phyloP scores from a whole-genome alignment of 148 eudicot genomes.

The Heliosperma pusillum region DNA sequence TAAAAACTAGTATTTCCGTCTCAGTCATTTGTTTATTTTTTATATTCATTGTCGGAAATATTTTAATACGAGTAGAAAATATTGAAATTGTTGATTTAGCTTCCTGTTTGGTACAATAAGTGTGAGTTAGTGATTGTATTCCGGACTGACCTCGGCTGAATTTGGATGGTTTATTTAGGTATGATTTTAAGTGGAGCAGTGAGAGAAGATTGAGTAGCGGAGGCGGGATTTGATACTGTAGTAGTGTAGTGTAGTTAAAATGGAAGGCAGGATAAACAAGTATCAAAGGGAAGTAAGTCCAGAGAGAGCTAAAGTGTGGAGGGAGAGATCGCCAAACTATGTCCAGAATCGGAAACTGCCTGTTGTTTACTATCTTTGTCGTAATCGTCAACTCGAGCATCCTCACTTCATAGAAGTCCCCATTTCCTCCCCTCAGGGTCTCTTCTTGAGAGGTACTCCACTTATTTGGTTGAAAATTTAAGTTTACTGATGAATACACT shows the following conservation, averaged over 20 bases:
- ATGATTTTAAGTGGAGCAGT: neutral
- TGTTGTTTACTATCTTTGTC: slow-evolving; percentile 71
- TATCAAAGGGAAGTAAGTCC: slow-evolving; percentile 72
- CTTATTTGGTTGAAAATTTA: neutral
- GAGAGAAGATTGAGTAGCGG: neutral
- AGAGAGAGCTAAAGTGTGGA: slow-evolving; percentile 90
- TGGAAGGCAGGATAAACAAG: slow-evolving; percentile 79
- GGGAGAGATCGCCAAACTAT: slow-evolving; percentile 80
- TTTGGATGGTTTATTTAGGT: neutral
- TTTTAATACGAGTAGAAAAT: too few relatives aligned
- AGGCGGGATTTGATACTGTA: slow-evolving; percentile 23
- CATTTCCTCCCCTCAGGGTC: slow-evolving; percentile 61
- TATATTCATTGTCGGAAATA: too few relatives aligned
- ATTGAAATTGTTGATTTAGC: neutral
- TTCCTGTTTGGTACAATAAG: neutral
- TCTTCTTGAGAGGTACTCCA: slow-evolving; percentile 63
- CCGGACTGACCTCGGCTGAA: neutral
- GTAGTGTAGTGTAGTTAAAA: slow-evolving; percentile 22
- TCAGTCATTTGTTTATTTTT: too few relatives aligned
- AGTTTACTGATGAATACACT: neutral
- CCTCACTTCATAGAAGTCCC: slow-evolving; percentile 82
- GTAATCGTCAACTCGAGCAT: slow-evolving; percentile 81
- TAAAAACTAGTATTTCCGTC: too few relatives aligned
- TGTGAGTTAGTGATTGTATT: neutral
- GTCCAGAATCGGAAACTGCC: slow-evolving; percentile 62